Evolutionary conservation across 2,329 filamentous ascomycete genomes (phyloP).

Genomic region (Incumbomyces lentus): DNA sequence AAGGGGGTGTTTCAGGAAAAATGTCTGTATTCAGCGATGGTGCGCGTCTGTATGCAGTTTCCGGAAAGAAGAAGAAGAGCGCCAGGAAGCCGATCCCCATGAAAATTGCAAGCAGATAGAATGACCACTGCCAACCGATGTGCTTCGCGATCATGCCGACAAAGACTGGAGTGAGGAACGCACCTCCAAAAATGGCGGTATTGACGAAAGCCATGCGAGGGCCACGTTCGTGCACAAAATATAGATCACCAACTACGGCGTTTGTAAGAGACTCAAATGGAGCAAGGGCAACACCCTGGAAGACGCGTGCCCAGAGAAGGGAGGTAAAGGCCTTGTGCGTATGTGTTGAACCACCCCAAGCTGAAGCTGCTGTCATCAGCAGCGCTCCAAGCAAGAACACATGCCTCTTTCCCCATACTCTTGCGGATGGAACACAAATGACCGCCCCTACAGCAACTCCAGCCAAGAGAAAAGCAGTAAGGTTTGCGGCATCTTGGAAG

Average conservation of each 20-base stretch:
- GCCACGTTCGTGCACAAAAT: slow-evolving; percentile 65
- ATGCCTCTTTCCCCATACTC: slow-evolving; percentile 89
- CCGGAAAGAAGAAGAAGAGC: slow-evolving; percentile 70
- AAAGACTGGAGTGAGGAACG: slow-evolving; percentile 75
- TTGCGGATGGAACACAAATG: slow-evolving; percentile 75
- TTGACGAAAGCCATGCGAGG: slow-evolving; percentile 71
- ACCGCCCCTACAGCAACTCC: slow-evolving; percentile 73
- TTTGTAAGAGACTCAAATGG: slow-evolving; percentile 88
- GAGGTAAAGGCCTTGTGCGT: slow-evolving; percentile 58
- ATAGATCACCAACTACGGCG: slow-evolving; percentile 78
- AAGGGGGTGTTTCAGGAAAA: slow-evolving; percentile 51
- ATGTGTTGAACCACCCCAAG: slow-evolving; percentile 59
- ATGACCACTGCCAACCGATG: slow-evolving; percentile 72
- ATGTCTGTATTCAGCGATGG: slow-evolving; percentile 53
- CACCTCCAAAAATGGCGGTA: slow-evolving; percentile 58
- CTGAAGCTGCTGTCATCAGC: slow-evolving; percentile 61
- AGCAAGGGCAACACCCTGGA: slow-evolving; percentile 77
- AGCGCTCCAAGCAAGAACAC: slow-evolving; percentile 68
- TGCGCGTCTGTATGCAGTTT: slow-evolving; percentile 67
- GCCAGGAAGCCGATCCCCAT: slow-evolving; percentile 57
- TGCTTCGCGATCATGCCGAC: slow-evolving; percentile 72
- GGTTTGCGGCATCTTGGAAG: slow-evolving; percentile 66
- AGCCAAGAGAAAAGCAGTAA: slow-evolving; percentile 80
- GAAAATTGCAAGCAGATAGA: slow-evolving; percentile 83
- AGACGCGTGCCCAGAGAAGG: slow-evolving; percentile 65